Percentiles rank a stretch among this genome's conserved stretches.
Conservation (phyloP, 441 rosid species). For the Eruca vesicaria region DNA sequence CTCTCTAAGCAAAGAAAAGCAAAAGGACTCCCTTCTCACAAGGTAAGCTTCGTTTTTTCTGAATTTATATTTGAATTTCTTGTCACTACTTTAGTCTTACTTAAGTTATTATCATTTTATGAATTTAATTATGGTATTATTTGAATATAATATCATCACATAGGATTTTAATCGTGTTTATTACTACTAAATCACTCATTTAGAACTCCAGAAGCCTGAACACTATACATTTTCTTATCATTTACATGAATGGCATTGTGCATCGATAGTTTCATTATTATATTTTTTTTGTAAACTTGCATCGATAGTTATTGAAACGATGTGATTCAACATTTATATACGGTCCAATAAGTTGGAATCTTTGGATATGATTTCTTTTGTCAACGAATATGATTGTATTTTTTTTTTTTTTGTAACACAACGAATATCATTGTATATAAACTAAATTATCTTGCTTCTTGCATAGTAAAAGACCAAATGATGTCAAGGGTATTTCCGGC, state of each 20-base stretch:
- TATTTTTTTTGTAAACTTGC: too few species aligned
- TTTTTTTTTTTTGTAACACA: too few species aligned
- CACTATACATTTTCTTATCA: background rate
- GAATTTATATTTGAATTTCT: background rate
- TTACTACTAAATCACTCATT: background rate
- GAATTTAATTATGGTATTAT: background rate
- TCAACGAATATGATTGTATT: background rate
- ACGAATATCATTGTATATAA: background rate
- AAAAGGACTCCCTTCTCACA: conserved; percentile 19
- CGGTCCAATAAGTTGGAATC: background rate
- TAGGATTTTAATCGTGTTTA: background rate
- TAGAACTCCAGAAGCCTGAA: background rate
- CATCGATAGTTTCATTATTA: too few species aligned
- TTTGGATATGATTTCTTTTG: background rate
- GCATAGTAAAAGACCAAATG: background rate
- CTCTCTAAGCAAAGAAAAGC: conserved; percentile 11
- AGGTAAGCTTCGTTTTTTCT: conserved; percentile 14
- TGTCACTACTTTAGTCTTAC: background rate
- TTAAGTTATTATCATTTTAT: background rate
- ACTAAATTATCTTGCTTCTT: background rate
- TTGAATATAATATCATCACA: background rate
- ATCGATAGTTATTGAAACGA: background rate
- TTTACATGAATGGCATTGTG: background rate
- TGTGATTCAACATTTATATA: background rate
- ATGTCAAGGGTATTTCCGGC: background rate